Percentiles rank a stretch among this genome's conserved stretches.
Evolutionary conservation across 495 filamentous ascomycete species (phyloP).

Genomic region (Podospora australis): DNA sequence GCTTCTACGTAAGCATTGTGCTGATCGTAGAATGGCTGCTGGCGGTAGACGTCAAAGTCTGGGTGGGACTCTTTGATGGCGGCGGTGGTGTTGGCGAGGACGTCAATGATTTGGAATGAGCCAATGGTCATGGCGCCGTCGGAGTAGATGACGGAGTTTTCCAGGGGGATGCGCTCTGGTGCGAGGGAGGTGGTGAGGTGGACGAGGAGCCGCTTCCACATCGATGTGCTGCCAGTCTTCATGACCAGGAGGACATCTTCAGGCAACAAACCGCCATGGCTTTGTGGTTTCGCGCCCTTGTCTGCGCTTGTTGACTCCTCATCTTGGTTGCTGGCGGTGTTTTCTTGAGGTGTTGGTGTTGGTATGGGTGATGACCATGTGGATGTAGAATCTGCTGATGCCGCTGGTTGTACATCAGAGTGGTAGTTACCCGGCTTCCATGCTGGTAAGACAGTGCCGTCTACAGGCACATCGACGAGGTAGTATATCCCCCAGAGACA

Average conservation of each 20-base stretch:
- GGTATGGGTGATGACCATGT: neutral
- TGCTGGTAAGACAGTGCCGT: neutral
- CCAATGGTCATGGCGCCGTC: conserved; percentile 2
- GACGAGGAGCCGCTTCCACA: conserved; percentile 11
- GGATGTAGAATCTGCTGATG: no score
- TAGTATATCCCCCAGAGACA: conserved; percentile 4
- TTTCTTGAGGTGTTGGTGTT: neutral
- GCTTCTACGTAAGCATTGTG: conserved; percentile 10
- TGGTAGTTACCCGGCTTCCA: neutral
- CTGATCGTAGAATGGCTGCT: neutral
- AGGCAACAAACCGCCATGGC: neutral
- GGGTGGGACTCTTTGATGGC: neutral
- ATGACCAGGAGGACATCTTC: conserved; percentile 5
- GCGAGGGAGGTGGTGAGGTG: conserved; percentile 8
- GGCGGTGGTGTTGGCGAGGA: conserved; percentile 5
- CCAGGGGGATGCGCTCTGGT: conserved; percentile 1
- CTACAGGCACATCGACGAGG: conserved; percentile 1
- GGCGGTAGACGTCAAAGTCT: conserved; percentile 10
- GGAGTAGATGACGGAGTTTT: conserved; percentile 8
- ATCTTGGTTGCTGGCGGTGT: neutral
- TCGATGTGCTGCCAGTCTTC: conserved; percentile 9
- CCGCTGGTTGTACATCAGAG: neutral
- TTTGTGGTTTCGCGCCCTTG: neutral
- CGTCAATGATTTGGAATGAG: conserved; percentile 5
- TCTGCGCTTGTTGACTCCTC: neutral